Percentiles rank a stretch among this genome's conserved stretches.
Evolutionary conservation across 768 basidiomycete species (phyloP).

Genomic region (Lyophyllum atratum): DNA sequence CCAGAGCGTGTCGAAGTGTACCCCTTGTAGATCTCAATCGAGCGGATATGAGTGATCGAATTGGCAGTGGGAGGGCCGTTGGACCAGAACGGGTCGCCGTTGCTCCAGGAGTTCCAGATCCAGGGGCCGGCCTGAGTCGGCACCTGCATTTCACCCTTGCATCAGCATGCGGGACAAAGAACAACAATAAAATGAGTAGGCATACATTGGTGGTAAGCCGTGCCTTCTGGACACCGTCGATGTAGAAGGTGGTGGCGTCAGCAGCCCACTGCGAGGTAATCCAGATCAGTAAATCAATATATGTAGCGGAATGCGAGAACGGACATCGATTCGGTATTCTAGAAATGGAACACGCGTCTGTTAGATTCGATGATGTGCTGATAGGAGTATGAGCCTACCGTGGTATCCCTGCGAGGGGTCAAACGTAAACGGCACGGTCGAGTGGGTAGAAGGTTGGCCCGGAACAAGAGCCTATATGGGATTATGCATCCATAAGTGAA

Average conservation of each 20-base stretch:
- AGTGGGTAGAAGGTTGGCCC: conserved; percentile 18
- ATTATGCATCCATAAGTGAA: not conserved
- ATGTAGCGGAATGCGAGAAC: conserved; percentile 1
- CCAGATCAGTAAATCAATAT: not conserved
- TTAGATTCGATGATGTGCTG: not conserved
- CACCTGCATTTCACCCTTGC: conserved; percentile 20
- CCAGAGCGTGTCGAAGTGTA: conserved; percentile 27
- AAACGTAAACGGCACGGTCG: conserved; percentile 31
- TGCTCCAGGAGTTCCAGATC: conserved; percentile 40
- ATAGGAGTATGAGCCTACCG: conserved; percentile 21
- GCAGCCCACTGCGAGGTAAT: conserved; percentile 27
- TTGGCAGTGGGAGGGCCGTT: conserved; percentile 35
- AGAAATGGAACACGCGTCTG: not conserved
- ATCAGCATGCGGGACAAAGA: not conserved
- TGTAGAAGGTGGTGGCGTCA: conserved; percentile 32
- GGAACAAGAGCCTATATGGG: conserved; percentile 19
- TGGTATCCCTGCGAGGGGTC: conserved; percentile 35
- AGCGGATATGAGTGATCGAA: conserved; percentile 35
- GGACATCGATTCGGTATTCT: conserved; percentile 39
- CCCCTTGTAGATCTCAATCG: conserved; percentile 36
- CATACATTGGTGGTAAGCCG: conserved; percentile 31
- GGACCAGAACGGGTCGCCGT: conserved; percentile 35
- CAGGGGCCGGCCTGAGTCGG: conserved; percentile 29
- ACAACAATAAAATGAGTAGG: too few relatives aligned
- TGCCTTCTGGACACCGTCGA: conserved; percentile 32